Conservation (phyloP, 768 basidiomycete species). For the Trametes maxima region DNA sequence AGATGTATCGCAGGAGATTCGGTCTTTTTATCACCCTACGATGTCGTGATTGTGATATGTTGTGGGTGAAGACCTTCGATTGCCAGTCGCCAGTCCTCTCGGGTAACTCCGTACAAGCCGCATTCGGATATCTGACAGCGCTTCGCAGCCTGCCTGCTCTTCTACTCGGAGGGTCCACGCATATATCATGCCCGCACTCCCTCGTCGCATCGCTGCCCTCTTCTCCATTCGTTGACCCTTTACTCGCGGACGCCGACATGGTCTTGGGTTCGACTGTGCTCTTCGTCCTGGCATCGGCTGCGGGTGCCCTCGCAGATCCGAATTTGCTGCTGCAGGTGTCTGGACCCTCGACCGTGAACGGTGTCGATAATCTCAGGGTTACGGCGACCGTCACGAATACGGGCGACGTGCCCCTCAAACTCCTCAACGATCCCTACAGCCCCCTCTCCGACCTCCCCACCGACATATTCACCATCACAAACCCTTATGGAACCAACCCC, state of each 20-base stretch:
- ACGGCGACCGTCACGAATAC: constrained; percentile 44
- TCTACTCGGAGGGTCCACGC: too few relatives aligned
- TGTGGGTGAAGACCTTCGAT: too few relatives aligned
- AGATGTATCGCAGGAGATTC: too few relatives aligned
- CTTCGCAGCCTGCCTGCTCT: too few relatives aligned
- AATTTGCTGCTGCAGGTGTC: constrained; percentile 37
- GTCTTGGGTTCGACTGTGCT: constrained; percentile 31
- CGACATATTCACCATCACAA: constrained; percentile 42
- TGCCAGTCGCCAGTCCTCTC: too few relatives aligned
- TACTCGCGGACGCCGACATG: background rate
- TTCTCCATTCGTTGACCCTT: background rate
- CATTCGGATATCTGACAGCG: too few relatives aligned
- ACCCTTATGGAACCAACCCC: constrained; percentile 35
- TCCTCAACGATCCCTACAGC: constrained; percentile 46
- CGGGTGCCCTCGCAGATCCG: constrained; percentile 34
- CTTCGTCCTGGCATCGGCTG: constrained; percentile 31
- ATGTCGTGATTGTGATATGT: too few relatives aligned
- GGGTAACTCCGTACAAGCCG: too few relatives aligned
- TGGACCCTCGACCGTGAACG: constrained; percentile 36
- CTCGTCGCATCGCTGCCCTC: too few relatives aligned
- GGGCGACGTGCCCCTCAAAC: constrained; percentile 42
- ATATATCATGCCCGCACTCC: too few relatives aligned
- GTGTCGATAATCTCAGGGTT: constrained; percentile 40
- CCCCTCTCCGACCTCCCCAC: constrained; percentile 44
- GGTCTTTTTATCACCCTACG: too few relatives aligned